Evolutionary conservation across 177 flowering plant species (phyloP).

Genomic region (Vitis hybrid): DNA sequence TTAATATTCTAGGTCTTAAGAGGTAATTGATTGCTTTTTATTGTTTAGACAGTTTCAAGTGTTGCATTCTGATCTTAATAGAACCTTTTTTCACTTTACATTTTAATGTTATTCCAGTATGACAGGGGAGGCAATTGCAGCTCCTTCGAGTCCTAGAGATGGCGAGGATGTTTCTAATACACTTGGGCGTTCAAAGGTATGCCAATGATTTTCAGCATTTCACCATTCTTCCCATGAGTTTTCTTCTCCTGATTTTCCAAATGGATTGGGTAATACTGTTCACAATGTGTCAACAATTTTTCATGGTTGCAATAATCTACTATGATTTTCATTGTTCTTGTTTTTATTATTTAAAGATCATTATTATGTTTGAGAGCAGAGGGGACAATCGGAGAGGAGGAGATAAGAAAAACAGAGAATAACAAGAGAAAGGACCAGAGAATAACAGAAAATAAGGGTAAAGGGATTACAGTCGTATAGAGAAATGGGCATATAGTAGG

Average conservation of each 20-base stretch:
- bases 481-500: too few species aligned
- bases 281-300: too few species aligned
- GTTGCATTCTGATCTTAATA: background rate
- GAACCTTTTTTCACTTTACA: background rate
- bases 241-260: background rate
- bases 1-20: conserved; percentile 88
- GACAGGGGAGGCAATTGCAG: conserved; percentile 82
- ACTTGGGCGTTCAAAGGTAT: conserved; percentile 74
- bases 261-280: background rate
- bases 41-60: background rate
- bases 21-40: conserved; percentile 45
- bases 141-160: conserved; percentile 90
- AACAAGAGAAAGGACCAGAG: too few species aligned
- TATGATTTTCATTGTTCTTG: too few species aligned
- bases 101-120: conserved; percentile 50
- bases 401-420: too few species aligned
- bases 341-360: too few species aligned
- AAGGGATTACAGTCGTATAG: too few species aligned
- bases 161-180: conserved; percentile 77
- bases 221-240: background rate
- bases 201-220: conserved; percentile 8
- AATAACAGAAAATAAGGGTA: too few species aligned
- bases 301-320: too few species aligned
- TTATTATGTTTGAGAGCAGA: too few species aligned
- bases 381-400: too few species aligned